These are phyloP conservation scores for Cadophora gregata DNA, from an alignment of 2,329 filamentous ascomycete species.

Conservation along the genomic window DNA sequence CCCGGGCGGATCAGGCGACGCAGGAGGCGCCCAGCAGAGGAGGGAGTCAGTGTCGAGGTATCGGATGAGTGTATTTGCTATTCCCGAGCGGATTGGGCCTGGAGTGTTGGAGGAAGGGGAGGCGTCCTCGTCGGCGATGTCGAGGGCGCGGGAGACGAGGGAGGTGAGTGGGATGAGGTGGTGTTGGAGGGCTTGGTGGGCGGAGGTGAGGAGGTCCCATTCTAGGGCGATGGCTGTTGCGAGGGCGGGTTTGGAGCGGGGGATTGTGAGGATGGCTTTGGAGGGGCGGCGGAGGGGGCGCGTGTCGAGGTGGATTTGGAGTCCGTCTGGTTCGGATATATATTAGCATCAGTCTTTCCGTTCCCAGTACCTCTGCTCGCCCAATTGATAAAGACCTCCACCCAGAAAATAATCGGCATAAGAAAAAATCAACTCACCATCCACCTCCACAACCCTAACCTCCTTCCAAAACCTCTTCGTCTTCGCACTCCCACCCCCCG, in stretches of 20 bases:
- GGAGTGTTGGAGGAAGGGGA: slow-evolving; percentile 34
- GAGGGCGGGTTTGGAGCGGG: slow-evolving; percentile 77
- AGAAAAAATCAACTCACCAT: slow-evolving; percentile 56
- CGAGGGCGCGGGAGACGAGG: slow-evolving; percentile 80
- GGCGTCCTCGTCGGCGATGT: slow-evolving; percentile 74
- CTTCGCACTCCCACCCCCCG: slow-evolving; percentile 49
- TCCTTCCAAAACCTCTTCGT: slow-evolving; percentile 89
- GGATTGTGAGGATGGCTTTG: slow-evolving; percentile 74
- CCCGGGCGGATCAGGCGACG: slow-evolving; percentile 53
- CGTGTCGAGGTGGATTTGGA: slow-evolving; percentile 74
- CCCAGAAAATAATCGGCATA: too few relatives aligned
- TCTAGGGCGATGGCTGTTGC: slow-evolving; percentile 87
- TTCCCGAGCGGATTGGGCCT: slow-evolving; percentile 63
- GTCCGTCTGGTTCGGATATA: slow-evolving; percentile 36
- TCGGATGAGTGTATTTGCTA: slow-evolving; percentile 74
- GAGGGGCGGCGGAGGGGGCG: slow-evolving; percentile 81
- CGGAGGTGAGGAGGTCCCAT: slow-evolving; percentile 85
- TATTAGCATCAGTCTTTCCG: background rate
- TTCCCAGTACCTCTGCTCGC: background rate
- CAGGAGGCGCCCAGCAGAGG: slow-evolving; percentile 82
- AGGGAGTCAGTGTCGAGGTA: slow-evolving; percentile 93
- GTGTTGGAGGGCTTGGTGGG: slow-evolving; percentile 82
- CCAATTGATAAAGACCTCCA: background rate
- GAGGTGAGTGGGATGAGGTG: slow-evolving; percentile 93
- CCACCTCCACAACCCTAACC: slow-evolving; percentile 70